Conservation (phyloP, 73 alveolate genomes). For the Paramecium primaurelia region DNA sequence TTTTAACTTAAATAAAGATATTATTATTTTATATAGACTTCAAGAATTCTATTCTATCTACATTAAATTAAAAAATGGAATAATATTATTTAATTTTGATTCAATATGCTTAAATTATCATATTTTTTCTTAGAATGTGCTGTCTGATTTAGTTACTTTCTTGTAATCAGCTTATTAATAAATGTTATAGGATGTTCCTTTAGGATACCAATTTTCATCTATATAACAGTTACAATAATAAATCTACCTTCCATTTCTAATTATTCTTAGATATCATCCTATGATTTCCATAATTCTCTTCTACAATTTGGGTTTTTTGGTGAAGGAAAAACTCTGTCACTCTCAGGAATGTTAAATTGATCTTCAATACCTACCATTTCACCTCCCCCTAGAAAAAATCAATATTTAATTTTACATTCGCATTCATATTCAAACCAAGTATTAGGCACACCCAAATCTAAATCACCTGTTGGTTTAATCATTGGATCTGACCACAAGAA, state of each 20-base stretch:
- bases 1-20: background rate
- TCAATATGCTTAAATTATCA: slow-evolving; percentile 27
- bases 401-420: slow-evolving; percentile 62
- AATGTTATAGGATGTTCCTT: slow-evolving; percentile 35
- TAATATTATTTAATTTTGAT: background rate
- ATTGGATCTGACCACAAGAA: slow-evolving; percentile 88
- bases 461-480: slow-evolving; percentile 78
- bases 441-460: slow-evolving; percentile 89
- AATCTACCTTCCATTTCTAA: slow-evolving; percentile 74
- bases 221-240: background rate
- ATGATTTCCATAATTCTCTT: slow-evolving; percentile 82
- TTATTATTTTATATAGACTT: no score
- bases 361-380: slow-evolving; percentile 68
- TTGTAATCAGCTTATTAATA: slow-evolving; percentile 21
- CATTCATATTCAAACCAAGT: slow-evolving; percentile 92
- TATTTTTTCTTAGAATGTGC: slow-evolving; percentile 49
- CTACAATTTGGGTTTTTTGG: slow-evolving; percentile 80
- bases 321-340: slow-evolving; percentile 83
- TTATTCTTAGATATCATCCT: slow-evolving; percentile 72
- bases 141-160: background rate
- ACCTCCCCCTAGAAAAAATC: slow-evolving; percentile 57
- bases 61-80: background rate
- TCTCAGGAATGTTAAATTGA: slow-evolving; percentile 84
- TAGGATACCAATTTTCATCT: slow-evolving; percentile 62
- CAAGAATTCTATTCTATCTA: no score